phyloP scores from a whole-genome alignment of 768 basidiomycete species.

The Hypsizygus marmoreus region DNA sequence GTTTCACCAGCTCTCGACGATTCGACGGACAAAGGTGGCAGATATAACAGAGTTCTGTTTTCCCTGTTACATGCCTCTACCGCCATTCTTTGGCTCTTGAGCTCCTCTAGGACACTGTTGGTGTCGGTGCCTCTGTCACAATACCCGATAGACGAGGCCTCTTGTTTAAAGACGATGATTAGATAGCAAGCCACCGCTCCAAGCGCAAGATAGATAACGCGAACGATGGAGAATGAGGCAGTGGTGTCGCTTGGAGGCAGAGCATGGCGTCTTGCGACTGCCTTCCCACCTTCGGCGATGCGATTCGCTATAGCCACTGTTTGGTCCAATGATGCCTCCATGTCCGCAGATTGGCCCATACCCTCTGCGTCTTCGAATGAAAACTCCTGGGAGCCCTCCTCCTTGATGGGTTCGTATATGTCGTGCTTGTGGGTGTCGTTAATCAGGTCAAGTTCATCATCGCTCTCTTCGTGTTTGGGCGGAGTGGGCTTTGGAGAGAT shows the following conservation, averaged over 20 bases:
- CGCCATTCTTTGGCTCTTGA: conserved; percentile 46
- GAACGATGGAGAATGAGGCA: conserved; percentile 34
- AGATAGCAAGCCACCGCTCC: conserved; percentile 34
- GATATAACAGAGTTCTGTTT: conserved; percentile 49
- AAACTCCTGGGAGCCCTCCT: conserved; percentile 5
- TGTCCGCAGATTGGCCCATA: conserved; percentile 12
- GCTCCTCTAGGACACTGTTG: conserved; percentile 53
- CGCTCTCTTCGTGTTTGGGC: conserved; percentile 25
- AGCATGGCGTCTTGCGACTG: conserved; percentile 6
- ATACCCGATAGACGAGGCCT: conserved; percentile 75
- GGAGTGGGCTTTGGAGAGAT: conserved; percentile 12
- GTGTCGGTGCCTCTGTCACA: conserved; percentile 67
- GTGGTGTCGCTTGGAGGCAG: conserved; percentile 13
- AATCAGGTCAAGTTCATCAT: conserved; percentile 25
- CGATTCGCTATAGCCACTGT: conserved; percentile 34
- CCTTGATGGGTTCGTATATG: background rate
- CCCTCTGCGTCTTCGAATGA: conserved; percentile 13
- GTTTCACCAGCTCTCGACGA: conserved; percentile 20
- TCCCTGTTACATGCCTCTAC: conserved; percentile 58
- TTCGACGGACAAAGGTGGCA: conserved; percentile 12
- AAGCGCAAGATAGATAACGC: conserved; percentile 43
- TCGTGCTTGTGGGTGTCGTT: conserved; percentile 9
- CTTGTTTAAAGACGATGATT: conserved; percentile 56
- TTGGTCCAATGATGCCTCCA: conserved; percentile 4
- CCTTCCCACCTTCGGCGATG: conserved; percentile 35